Evolutionary conservation across 345 rosid genomes (phyloP).

Genomic region (Kernera saxatilis): DNA sequence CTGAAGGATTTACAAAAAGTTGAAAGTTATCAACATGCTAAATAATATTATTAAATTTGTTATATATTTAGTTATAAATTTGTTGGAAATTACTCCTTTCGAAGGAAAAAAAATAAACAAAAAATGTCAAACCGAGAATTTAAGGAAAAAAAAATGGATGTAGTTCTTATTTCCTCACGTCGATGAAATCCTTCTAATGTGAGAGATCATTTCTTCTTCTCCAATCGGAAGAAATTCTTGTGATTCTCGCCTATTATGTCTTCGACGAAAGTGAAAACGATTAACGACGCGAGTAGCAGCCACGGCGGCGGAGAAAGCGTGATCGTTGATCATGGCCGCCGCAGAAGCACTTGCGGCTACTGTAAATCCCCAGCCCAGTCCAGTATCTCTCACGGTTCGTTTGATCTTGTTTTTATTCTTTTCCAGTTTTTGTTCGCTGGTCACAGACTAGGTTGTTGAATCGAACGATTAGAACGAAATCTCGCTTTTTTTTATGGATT

Average conservation of each 20-base stretch:
- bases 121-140: too few relatives aligned
- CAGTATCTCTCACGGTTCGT: constrained; percentile 72
- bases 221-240: not conserved
- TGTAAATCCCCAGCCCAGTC: constrained; percentile 49
- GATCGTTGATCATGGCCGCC: constrained; percentile 51
- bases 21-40: too few relatives aligned
- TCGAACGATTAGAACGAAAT: not conserved
- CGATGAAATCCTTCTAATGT: not conserved
- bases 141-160: not conserved
- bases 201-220: constrained; percentile 8
- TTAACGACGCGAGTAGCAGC: constrained; percentile 71
- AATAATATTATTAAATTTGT: too few relatives aligned
- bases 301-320: constrained; percentile 47
- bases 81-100: too few relatives aligned
- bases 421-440: not conserved
- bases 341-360: constrained; percentile 59
- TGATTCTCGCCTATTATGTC: constrained; percentile 10
- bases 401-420: not conserved
- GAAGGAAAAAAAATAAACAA: not conserved
- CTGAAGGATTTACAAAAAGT: too few relatives aligned
- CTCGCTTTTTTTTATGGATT: not conserved
- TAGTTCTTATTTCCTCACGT: not conserved
- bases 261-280: constrained; percentile 33
- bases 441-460: not conserved
- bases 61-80: too few relatives aligned